A percentile compares a stretch with the other conserved stretches of the same genome.
phyloP scores from a whole-genome alignment of 2,329 filamentous ascomycete species.

The Botrytis squamosa region DNA sequence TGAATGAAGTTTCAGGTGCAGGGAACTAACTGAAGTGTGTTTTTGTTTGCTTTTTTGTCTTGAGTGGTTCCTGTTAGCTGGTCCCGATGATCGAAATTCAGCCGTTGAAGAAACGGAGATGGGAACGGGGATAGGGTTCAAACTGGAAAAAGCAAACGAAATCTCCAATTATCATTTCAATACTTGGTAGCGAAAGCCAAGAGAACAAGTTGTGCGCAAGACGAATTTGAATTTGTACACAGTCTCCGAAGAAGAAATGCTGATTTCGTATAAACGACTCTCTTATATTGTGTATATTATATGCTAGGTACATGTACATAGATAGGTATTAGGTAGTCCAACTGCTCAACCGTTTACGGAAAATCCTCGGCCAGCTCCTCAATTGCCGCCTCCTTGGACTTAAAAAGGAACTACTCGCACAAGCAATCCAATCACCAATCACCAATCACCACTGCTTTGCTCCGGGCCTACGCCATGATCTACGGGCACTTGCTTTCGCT shows the following conservation, averaged over 20 bases:
- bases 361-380: constrained; percentile 4
- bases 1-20: constrained; percentile 5
- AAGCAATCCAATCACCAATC: constrained; percentile 8
- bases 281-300: background rate
- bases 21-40: background rate
- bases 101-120: constrained; percentile 16
- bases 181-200: constrained; percentile 9
- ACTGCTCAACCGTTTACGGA: background rate
- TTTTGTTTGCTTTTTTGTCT: background rate
- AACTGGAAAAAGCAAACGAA: background rate
- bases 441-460: background rate
- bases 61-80: background rate
- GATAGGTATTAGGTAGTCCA: background rate
- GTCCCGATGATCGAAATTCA: constrained; percentile 7
- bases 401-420: background rate
- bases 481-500: constrained; percentile 17
- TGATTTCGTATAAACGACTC: background rate
- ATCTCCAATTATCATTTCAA: background rate
- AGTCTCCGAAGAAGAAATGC: background rate
- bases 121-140: background rate
- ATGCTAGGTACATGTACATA: background rate
- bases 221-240: background rate
- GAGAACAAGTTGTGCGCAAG: background rate
- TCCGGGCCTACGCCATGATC: constrained; percentile 9
- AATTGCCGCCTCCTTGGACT: constrained; percentile 5